Evolutionary conservation across 208 protist genomes (phyloP), one percentile per base, ranked within the genome.

Genomic region (Balamuthia mandrillaris): DNA sequence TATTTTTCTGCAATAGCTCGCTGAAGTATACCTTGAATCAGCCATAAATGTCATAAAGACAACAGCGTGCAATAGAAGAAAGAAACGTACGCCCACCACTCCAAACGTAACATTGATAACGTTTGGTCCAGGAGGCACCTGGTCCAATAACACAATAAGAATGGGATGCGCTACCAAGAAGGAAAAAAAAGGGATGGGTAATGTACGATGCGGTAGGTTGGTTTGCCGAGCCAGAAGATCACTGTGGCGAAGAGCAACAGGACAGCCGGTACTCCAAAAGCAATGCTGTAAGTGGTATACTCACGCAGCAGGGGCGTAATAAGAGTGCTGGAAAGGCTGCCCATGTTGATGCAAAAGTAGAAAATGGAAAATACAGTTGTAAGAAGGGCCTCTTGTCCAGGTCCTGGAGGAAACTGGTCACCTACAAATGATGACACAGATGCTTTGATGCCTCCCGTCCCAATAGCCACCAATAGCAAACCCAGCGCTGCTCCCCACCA

Each of bases 381-480:
- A 70, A 70, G 21, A 63, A 70, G 14, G 16, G 33, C 29, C n/a
- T 12, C 1, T 88, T 6, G 14, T 75, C n/a, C 44, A 56, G 7
- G n/a, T 39, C 42, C 79, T 91, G 70, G 52, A 58, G 60, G 45
- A 35, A 94, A 88, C 85, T 94, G 92, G 54, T 94, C 92, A 51
- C 88, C 92, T 61, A 89, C 85, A 54, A 94, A 90, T 27, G 88
- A 56, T n/a, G 83, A 88, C 1, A 91, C 84, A 9, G 75, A 89
- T 7, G 78, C 51, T 60, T 94, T 94, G 37, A 94, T 94, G 47
- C 92, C 92, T 31, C 92, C 92, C 16, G 91, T 94, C 54, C 91
- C 90, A 27, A 94, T 14, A 2, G 84, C 72, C 47, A 94, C 90
- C 3, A 65, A 66, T 5, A 52, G 16, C 9, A 91, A 66, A 21